A percentile compares a stretch with the other conserved stretches of the same genome.
Evolutionary conservation across 345 rosid species (phyloP).

Genomic region (Camelina sativa): DNA sequence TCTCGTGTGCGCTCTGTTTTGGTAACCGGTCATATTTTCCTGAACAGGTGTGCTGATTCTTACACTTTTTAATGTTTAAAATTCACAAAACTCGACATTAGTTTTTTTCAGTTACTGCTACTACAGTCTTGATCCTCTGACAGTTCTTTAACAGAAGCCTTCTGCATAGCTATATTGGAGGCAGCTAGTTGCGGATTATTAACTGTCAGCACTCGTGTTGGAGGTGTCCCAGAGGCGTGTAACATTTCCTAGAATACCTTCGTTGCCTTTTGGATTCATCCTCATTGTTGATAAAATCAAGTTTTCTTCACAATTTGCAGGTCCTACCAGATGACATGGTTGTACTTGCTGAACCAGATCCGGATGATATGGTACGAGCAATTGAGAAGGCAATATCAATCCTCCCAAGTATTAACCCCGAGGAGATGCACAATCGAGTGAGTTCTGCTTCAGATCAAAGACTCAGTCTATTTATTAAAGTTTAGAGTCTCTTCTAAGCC

Average conservation of each 20-base stretch:
- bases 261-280: neutral
- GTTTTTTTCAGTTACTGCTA: neutral
- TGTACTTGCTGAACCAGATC: conserved; percentile 96
- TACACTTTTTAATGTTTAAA: neutral
- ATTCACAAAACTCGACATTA: neutral
- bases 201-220: conserved; percentile 94
- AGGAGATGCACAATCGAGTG: conserved; percentile 85
- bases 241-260: neutral
- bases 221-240: conserved; percentile 97
- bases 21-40: conserved; percentile 83
- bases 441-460: conserved; percentile 33
- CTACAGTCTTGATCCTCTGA: conserved; percentile 37
- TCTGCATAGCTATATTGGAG: conserved; percentile 97
- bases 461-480: neutral
- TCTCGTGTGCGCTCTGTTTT: conserved; percentile 81
- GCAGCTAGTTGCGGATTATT: conserved; percentile 97
- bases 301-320: conserved; percentile 43
- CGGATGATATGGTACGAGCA: conserved; percentile 86
- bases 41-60: conserved; percentile 66
- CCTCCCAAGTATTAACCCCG: conserved; percentile 84
- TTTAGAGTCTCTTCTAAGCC: neutral
- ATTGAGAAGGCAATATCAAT: conserved; percentile 74
- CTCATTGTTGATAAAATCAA: neutral
- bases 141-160: conserved; percentile 98
- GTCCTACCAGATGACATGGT: conserved; percentile 97